phyloP scores from a whole-genome alignment of 805 yeast genomes.

The Zygotorulaspora danielsina region DNA sequence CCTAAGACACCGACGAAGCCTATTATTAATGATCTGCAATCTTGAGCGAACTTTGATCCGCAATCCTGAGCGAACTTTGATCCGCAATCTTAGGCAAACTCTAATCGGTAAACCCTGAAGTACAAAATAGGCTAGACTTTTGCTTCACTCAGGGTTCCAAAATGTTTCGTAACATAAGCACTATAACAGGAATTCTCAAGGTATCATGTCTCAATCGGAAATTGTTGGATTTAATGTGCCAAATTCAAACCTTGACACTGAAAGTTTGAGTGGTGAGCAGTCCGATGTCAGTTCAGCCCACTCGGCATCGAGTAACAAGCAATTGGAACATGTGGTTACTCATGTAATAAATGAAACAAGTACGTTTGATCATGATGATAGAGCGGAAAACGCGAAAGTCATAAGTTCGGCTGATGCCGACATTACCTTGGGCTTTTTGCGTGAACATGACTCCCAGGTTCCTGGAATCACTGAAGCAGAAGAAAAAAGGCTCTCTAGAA shows the following conservation, averaged over 20 bases:
- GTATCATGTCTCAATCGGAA: not conserved
- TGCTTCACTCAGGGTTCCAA: not conserved
- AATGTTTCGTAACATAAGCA: not conserved
- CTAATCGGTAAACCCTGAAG: too few species aligned
- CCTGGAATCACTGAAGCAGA: constrained; percentile 42
- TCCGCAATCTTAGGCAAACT: too few species aligned
- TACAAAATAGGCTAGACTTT: not conserved
- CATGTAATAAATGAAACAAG: not conserved
- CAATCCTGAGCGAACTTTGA: too few species aligned
- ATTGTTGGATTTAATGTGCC: not conserved
- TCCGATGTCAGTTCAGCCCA: not conserved
- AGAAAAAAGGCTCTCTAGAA: constrained; percentile 39
- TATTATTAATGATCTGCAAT: too few species aligned
- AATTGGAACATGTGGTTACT: constrained; percentile 1
- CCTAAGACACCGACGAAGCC: not conserved
- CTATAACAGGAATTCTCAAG: not conserved
- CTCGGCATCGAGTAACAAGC: constrained; percentile 1
- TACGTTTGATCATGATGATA: constrained; percentile 8
- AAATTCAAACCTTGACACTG: not conserved
- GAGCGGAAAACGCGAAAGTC: constrained; percentile 17
- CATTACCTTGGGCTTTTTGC: constrained; percentile 39
- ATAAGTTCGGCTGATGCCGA: constrained; percentile 39
- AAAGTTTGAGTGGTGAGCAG: not conserved
- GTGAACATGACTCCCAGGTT: constrained; percentile 32
- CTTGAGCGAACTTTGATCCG: too few species aligned